Conservation (phyloP, 306 rosid genomes). For the Gastrolobium bilobum region DNA sequence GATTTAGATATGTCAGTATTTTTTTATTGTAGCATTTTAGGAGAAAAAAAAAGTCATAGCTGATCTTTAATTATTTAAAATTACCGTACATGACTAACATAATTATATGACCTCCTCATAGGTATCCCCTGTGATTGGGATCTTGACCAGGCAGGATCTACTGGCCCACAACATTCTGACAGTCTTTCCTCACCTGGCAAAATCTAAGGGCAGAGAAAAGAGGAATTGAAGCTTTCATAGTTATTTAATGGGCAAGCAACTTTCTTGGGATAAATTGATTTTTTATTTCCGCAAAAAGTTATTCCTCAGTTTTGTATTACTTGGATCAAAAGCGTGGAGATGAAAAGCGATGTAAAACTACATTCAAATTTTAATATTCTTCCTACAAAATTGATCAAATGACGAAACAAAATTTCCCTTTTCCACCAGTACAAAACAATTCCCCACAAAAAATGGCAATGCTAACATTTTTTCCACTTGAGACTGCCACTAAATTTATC, state of each 20-base stretch:
- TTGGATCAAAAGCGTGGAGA: conserved; percentile 50
- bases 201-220: conserved; percentile 58
- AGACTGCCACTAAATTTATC: conserved; percentile 39
- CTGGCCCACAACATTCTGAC: conserved; percentile 76
- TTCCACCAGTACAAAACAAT: conserved; percentile 31
- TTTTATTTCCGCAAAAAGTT: conserved; percentile 44
- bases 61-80: conserved; percentile 29
- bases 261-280: conserved; percentile 44
- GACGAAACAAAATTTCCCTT: conserved; percentile 34
- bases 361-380: conserved; percentile 56
- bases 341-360: conserved; percentile 46
- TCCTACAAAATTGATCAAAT: conserved; percentile 49
- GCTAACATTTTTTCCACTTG: conserved; percentile 17
- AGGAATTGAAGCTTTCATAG: conserved; percentile 50
- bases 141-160: conserved; percentile 89
- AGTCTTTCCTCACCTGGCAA: conserved; percentile 77
- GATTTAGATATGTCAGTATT: not conserved
- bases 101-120: conserved; percentile 49
- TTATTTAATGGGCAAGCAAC: conserved; percentile 43
- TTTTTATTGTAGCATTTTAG: conserved; percentile 7
- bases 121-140: conserved; percentile 85
- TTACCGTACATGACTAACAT: conserved; percentile 52
- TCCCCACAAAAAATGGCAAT: conserved; percentile 9
- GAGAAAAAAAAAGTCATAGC: conserved; percentile 3
- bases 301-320: conserved; percentile 55